phyloP scores from a whole-genome alignment of 2,329 filamentous ascomycete genomes.

The Cadophora sp. region DNA sequence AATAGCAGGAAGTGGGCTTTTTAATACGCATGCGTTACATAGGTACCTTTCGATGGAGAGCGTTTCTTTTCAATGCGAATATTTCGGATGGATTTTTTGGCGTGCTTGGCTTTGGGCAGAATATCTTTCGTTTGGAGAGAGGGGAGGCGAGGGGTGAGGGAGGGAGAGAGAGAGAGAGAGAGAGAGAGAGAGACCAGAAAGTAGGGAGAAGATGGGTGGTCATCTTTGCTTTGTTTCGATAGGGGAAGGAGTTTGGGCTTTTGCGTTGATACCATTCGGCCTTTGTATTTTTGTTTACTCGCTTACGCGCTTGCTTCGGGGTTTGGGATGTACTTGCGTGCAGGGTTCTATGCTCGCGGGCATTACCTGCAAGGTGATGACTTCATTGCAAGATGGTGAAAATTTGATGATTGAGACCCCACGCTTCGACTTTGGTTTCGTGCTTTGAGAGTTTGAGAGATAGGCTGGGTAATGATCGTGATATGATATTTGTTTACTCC shows the following conservation, averaged over 20 bases:
- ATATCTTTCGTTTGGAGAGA: not conserved
- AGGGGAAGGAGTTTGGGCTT: not conserved
- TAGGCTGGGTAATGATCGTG: too few relatives aligned
- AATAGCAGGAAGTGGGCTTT: slow-evolving; percentile 22
- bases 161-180: not conserved
- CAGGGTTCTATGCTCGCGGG: not conserved
- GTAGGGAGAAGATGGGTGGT: not conserved
- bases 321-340: not conserved
- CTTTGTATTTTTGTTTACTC: not conserved
- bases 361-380: not conserved
- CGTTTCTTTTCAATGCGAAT: slow-evolving; percentile 19
- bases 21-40: not conserved
- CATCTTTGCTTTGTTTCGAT: slow-evolving; percentile 1
- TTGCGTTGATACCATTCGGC: slow-evolving; percentile 11
- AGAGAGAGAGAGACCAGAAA: not conserved
- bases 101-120: not conserved
- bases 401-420: slow-evolving; percentile 2
- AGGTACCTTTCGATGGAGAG: not conserved
- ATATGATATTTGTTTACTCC: too few relatives aligned
- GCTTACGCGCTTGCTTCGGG: not conserved
- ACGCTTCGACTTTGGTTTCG: too few relatives aligned
- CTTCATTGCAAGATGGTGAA: not conserved
- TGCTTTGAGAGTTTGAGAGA: too few relatives aligned
- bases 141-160: too few relatives aligned
- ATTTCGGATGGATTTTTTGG: slow-evolving; percentile 27